Evolutionary conservation across 805 yeast genomes (phyloP).

Genomic region (Starmerella sirachaensis): DNA sequence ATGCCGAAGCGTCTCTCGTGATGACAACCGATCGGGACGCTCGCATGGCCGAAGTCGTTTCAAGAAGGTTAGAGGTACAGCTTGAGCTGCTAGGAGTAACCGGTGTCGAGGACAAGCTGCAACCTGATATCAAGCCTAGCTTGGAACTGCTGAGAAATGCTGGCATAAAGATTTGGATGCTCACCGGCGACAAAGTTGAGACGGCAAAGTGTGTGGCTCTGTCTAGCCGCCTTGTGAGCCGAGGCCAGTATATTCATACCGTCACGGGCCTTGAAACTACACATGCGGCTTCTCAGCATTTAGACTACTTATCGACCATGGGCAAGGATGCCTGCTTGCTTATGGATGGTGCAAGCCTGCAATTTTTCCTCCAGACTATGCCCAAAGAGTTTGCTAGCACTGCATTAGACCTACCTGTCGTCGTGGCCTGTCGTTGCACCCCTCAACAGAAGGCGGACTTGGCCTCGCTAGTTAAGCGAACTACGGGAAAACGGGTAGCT

Average conservation of each 20-base stretch:
- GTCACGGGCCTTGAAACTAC: conserved; percentile 51
- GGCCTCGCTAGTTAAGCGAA: conserved; percentile 61
- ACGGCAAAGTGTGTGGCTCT: conserved; percentile 96
- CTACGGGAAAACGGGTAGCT: conserved; percentile 82
- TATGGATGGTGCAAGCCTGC: conserved; percentile 88
- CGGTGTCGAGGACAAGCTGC: conserved; percentile 95
- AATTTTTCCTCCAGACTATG: conserved; percentile 50
- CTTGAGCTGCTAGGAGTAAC: conserved; percentile 82
- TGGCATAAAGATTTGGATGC: conserved; percentile 97
- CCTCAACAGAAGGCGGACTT: conserved; percentile 98
- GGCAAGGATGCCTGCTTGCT: conserved; percentile 62
- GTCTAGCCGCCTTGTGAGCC: conserved; percentile 80
- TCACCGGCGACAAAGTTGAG: conserved; percentile 97
- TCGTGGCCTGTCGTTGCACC: conserved; percentile 96
- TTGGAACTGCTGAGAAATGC: conserved; percentile 90
- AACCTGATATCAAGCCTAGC: conserved; percentile 79
- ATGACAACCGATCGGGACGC: conserved; percentile 65
- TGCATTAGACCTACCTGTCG: conserved; percentile 74
- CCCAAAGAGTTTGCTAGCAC: conserved; percentile 52
- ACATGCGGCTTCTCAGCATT: conserved; percentile 58
- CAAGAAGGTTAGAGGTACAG: conserved; percentile 64
- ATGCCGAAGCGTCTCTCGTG: conserved; percentile 59
- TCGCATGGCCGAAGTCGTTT: conserved; percentile 55
- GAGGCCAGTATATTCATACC: conserved; percentile 89
- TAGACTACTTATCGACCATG: conserved; percentile 52